Conservation (phyloP, 768 basidiomycete genomes). For the Atractiella rhizophila region DNA sequence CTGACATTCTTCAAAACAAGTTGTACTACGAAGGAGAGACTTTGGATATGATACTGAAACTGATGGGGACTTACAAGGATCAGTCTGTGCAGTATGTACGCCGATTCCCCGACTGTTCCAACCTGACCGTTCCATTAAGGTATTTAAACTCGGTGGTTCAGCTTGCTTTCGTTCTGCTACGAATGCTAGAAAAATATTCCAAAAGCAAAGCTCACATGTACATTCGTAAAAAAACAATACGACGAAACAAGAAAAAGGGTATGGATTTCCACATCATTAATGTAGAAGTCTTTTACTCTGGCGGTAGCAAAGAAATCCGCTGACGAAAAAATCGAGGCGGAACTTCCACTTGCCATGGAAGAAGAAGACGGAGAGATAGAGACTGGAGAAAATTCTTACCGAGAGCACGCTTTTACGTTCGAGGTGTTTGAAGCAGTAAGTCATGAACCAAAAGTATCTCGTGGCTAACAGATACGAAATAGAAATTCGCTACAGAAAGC, state of each 20-base stretch:
- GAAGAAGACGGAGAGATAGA: slow-evolving; percentile 34
- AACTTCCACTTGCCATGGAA: slow-evolving; percentile 29
- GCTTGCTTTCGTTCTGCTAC: slow-evolving; percentile 57
- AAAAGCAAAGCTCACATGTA: slow-evolving; percentile 47
- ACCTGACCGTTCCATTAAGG: slow-evolving; percentile 22
- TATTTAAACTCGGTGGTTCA: slow-evolving; percentile 71
- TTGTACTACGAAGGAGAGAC: slow-evolving; percentile 88
- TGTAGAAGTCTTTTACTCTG: too few species aligned
- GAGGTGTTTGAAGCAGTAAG: slow-evolving; percentile 66
- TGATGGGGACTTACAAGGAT: slow-evolving; percentile 49
- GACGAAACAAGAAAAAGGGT: slow-evolving; percentile 30
- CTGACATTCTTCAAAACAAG: slow-evolving; percentile 59
- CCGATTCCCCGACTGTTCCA: not conserved
- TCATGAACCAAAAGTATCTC: slow-evolving; percentile 13
- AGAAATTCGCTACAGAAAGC: slow-evolving; percentile 78
- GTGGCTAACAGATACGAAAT: not conserved
- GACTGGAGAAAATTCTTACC: slow-evolving; percentile 31
- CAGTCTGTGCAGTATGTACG: slow-evolving; percentile 29
- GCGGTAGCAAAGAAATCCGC: too few species aligned
- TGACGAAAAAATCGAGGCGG: too few species aligned
- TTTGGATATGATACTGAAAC: slow-evolving; percentile 60
- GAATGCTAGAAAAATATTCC: slow-evolving; percentile 69
- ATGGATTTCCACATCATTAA: too few species aligned
- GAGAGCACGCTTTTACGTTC: slow-evolving; percentile 75
- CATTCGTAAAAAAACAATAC: slow-evolving; percentile 38